Conservation (phyloP, 805 yeast species). For the Zygosaccharomyces siamensis region DNA sequence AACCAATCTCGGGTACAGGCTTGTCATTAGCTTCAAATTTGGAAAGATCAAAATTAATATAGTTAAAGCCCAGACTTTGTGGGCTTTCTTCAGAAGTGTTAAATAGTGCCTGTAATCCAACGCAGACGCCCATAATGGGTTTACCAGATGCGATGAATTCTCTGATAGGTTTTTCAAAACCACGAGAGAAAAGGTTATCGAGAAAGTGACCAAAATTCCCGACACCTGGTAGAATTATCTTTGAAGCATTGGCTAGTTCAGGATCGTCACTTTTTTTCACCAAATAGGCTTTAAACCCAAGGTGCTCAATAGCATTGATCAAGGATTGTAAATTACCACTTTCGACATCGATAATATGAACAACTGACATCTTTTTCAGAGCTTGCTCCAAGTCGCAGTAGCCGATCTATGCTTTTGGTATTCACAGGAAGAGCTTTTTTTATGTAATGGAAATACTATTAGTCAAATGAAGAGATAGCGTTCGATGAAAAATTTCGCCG, state of each 20-base stretch:
- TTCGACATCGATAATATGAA: conserved; percentile 80
- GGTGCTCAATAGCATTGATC: conserved; percentile 72
- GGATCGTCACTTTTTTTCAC: conserved; percentile 58
- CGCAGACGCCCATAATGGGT: conserved; percentile 95
- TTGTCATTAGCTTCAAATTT: conserved; percentile 62
- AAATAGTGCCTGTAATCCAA: conserved; percentile 87
- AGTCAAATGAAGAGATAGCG: neutral
- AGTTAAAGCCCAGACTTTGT: conserved; percentile 53
- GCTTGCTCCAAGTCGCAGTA: neutral
- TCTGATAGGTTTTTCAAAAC: conserved; percentile 60
- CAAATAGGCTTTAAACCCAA: conserved; percentile 67
- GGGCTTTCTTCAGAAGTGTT: conserved; percentile 71
- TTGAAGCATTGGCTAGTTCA: conserved; percentile 40
- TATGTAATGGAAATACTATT: neutral
- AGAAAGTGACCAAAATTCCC: conserved; percentile 97
- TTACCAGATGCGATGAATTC: conserved; percentile 70
- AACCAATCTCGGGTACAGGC: conserved; percentile 95
- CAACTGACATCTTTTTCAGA: conserved; percentile 17
- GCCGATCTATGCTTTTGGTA: neutral
- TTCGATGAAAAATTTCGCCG: neutral
- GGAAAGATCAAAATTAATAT: conserved; percentile 48
- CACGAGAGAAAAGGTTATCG: conserved; percentile 54
- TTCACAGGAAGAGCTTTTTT: neutral
- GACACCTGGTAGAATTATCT: conserved; percentile 87
- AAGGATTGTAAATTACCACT: conserved; percentile 91